Evolutionary conservation across 2,329 filamentous ascomycete genomes (phyloP).

Genomic region (Mollisia scopiformis): DNA sequence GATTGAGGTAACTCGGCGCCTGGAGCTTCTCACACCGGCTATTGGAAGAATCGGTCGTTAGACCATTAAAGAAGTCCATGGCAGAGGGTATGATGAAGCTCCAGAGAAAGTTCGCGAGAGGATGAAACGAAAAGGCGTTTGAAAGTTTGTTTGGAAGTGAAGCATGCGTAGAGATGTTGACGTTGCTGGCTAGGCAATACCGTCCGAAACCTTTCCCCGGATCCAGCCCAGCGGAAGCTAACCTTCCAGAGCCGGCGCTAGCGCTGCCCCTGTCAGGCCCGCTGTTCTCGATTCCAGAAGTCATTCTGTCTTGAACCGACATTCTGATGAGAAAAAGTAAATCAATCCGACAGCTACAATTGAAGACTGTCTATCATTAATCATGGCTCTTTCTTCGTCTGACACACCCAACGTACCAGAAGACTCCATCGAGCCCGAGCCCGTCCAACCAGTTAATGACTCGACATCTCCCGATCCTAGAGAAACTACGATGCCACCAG

Average conservation of each 20-base stretch:
- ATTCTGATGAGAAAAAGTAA: too few relatives aligned
- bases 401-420: background rate
- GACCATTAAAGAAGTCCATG: constrained; percentile 27
- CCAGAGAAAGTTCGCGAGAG: background rate
- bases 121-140: background rate
- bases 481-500: background rate
- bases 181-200: background rate
- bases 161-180: background rate
- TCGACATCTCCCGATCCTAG: background rate
- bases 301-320: too few relatives aligned
- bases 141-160: background rate
- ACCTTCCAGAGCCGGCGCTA: too few relatives aligned
- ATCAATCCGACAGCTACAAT: background rate
- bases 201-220: background rate
- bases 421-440: background rate
- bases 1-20: constrained; percentile 53
- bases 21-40: constrained; percentile 52
- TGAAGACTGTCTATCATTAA: background rate
- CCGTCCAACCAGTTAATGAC: background rate
- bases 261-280: too few relatives aligned
- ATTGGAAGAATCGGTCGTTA: constrained; percentile 17
- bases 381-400: background rate
- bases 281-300: too few relatives aligned
- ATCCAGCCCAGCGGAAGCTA: too few relatives aligned
- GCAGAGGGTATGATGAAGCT: background rate